Evolutionary conservation across 176 grass and related monocot species (phyloP).

Genomic region (Carex scoparia): DNA sequence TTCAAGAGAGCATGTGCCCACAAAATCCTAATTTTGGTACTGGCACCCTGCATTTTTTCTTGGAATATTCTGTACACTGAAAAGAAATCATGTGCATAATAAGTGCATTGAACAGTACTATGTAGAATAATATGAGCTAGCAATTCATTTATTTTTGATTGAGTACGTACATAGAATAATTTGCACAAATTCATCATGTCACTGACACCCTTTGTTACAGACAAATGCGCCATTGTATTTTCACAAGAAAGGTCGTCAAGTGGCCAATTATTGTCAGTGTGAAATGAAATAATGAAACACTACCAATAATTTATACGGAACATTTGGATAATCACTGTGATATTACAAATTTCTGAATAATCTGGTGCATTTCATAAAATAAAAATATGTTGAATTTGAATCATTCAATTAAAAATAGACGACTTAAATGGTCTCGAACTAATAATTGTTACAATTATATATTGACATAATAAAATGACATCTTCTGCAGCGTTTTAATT

Average conservation of each 20-base stretch:
- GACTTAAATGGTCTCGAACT: too few species aligned
- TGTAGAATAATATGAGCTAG: not conserved
- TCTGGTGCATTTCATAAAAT: too few species aligned
- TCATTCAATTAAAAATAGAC: too few species aligned
- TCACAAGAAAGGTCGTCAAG: not conserved
- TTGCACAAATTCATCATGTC: not conserved
- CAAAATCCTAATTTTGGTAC: constrained; percentile 4
- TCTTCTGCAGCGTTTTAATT: too few species aligned
- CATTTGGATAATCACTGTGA: too few species aligned
- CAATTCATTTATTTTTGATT: not conserved
- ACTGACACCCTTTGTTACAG: not conserved
- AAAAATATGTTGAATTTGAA: too few species aligned
- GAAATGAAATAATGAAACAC: not conserved
- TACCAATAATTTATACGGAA: not conserved
- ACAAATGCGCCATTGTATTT: not conserved
- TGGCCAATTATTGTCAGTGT: not conserved
- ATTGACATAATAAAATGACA: too few species aligned
- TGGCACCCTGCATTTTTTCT: constrained; percentile 2
- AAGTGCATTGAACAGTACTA: not conserved
- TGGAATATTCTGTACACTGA: constrained; percentile 5
- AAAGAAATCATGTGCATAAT: constrained; percentile 17
- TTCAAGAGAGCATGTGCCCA: not conserved
- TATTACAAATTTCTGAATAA: too few species aligned
- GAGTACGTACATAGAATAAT: not conserved
- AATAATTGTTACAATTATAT: too few species aligned